These are phyloP conservation scores for Crithidia acanthocephali DNA, from an alignment of 208 protist species.

Conservation along the genomic window DNA sequence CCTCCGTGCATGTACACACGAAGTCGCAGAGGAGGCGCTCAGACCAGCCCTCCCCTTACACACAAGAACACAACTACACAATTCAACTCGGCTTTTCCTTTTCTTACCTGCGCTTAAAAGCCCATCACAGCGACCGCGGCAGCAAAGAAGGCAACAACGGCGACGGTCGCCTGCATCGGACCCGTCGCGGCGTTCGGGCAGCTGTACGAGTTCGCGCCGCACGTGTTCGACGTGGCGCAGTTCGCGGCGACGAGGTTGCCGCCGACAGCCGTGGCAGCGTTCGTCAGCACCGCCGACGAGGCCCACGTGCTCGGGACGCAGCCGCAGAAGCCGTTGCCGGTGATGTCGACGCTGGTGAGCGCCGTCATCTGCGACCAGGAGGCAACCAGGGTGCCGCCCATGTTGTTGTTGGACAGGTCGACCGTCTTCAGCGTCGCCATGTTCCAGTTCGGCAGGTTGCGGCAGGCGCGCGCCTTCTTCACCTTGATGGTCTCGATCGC, in stretches of 20 bases:
- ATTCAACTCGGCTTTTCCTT: neutral
- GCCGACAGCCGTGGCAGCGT: constrained; percentile 13
- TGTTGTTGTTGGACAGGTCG: constrained; percentile 24
- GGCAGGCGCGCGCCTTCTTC: constrained; percentile 13
- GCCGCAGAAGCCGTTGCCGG: constrained; percentile 24
- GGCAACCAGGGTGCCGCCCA: constrained; percentile 16
- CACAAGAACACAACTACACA: too few relatives aligned
- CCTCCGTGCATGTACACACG: too few relatives aligned
- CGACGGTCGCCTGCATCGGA: neutral
- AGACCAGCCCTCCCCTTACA: too few relatives aligned
- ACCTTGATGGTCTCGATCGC: constrained; percentile 5
- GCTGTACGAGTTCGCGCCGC: neutral
- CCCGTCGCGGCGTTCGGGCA: neutral
- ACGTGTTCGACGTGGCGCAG: neutral
- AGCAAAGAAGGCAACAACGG: neutral
- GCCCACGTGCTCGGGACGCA: constrained; percentile 5
- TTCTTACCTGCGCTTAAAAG: neutral
- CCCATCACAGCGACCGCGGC: neutral
- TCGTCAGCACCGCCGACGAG: constrained; percentile 20
- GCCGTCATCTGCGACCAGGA: constrained; percentile 20
- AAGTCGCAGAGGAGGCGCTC: too few relatives aligned
- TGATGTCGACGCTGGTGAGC: constrained; percentile 28
- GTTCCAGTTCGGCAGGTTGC: constrained; percentile 19
- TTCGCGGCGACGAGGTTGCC: constrained; percentile 5
- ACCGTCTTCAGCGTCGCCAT: constrained; percentile 12